A percentile compares a stretch with the other conserved stretches of the same genome.
These are phyloP conservation scores for Xylariaceae sp. DNA, from an alignment of 2,329 filamentous ascomycete genomes.

Conservation along the genomic window DNA sequence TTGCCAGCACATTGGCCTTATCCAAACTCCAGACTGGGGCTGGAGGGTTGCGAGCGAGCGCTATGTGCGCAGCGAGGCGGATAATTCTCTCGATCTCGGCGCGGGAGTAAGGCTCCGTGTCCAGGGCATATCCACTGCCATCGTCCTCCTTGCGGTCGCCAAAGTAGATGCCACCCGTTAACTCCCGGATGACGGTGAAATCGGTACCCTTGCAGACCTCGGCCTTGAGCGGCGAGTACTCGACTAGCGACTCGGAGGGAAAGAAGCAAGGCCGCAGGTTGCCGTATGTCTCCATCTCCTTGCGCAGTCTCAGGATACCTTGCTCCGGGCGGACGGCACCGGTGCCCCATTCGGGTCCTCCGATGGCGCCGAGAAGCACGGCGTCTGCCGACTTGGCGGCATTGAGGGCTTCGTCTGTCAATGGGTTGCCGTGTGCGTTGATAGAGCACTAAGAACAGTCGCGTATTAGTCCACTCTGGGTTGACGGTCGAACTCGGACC, in stretches of 20 bases:
- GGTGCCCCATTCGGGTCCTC: conserved; percentile 95
- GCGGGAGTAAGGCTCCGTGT: conserved; percentile 83
- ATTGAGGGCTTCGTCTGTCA: conserved; percentile 77
- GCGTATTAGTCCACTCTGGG: conserved; percentile 3
- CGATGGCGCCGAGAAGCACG: conserved; percentile 88
- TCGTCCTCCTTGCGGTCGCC: conserved; percentile 80
- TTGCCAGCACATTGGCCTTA: conserved; percentile 95
- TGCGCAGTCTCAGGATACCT: conserved; percentile 84
- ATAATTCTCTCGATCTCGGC: conserved; percentile 85
- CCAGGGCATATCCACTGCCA: conserved; percentile 68
- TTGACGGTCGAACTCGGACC: background rate
- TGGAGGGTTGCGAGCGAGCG: conserved; percentile 70
- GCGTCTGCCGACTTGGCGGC: conserved; percentile 85
- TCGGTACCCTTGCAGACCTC: conserved; percentile 82
- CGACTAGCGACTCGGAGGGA: conserved; percentile 78
- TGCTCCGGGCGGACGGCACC: conserved; percentile 86
- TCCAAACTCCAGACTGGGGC: conserved; percentile 82
- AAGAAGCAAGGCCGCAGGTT: conserved; percentile 97
- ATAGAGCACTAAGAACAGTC: conserved; percentile 68
- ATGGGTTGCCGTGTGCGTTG: conserved; percentile 69
- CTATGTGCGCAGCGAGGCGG: conserved; percentile 75
- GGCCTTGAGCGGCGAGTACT: conserved; percentile 81
- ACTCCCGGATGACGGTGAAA: conserved; percentile 87
- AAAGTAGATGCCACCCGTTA: conserved; percentile 94
- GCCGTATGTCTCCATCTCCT: conserved; percentile 89